Evolutionary conservation across 176 grass and related monocot species (phyloP), one percentile per base, ranked within the genome.

Genomic region (Eleusine indica): DNA sequence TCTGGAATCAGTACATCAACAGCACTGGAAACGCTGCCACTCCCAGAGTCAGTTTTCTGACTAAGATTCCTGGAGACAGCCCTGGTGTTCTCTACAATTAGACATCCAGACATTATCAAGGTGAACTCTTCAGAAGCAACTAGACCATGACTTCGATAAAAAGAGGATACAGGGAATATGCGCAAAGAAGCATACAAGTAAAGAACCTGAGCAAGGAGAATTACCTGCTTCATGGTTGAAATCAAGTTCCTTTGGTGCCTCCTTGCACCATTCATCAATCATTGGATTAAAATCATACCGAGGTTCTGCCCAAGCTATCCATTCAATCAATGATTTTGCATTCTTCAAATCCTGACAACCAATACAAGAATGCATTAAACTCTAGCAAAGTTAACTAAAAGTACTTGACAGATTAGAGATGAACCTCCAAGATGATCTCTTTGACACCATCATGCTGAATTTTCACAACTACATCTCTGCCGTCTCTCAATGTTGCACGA

Each of bases 181-280:
- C 61, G 44, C 21, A 60, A 30, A 56, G 38, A 58, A 80, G 42
- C 63, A 51, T 30, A 80, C 30, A 25, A 60, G 0, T 52, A 64
- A 57, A 57, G 39, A 83, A 83, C 2, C 17, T 72, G 28, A 68
- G 1, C 48, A 85, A 86, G 74, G 51, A 70, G 15, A 87, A 53
- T 11, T 87, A 99, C 96, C 96, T 89, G 96, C 96, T 94, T 99
- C 96, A 37, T 90, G 83, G 84, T 96, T 96, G 69, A 99, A 99
- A 90, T 99, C 93, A 84, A 99, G 96, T 88, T 98, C 96, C 78
- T 96, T 98, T 71, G 92, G 91, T 73, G 93, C 89, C 71, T 98
- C 96, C 73, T 93, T 98, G 70, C 91, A 93, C 96, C 96, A 98
- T 85, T 98, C 96, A 91, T 98, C 93, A 80, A 98, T 94, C 89